A percentile compares a stretch with the other conserved stretches of the same genome.
Evolutionary conservation across 352 stramenopile genomes (phyloP).

Genomic region (Phytophthora sansomeana): DNA sequence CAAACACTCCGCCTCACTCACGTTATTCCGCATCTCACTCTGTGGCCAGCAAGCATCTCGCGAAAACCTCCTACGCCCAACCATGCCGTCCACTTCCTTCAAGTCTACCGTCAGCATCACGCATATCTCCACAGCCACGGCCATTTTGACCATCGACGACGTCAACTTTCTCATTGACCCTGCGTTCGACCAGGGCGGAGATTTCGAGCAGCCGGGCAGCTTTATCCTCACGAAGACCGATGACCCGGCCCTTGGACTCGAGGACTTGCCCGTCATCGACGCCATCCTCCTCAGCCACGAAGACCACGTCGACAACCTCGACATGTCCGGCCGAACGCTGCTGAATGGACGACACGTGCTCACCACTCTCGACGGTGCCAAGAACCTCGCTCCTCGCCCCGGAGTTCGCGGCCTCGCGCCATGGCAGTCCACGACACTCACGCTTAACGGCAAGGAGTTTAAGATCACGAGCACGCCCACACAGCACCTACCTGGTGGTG

Average conservation of each 20-base stretch:
- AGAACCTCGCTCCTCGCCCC: conserved; percentile 48
- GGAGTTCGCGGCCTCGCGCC: conserved; percentile 42
- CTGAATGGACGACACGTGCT: conserved; percentile 52
- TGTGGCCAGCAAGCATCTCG: neutral
- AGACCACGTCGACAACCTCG: conserved; percentile 53
- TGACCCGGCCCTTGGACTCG: conserved; percentile 32
- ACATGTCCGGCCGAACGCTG: conserved; percentile 39
- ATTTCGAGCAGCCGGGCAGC: conserved; percentile 18
- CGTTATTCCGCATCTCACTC: conserved; percentile 7
- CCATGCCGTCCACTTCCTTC: conserved; percentile 22
- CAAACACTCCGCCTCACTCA: too few species aligned
- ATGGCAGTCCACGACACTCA: conserved; percentile 39
- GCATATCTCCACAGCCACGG: conserved; percentile 47
- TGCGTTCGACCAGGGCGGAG: conserved; percentile 34
- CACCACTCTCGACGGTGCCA: conserved; percentile 48
- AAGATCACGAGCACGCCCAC: conserved; percentile 53
- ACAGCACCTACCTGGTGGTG: conserved; percentile 39
- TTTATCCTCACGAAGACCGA: conserved; percentile 27
- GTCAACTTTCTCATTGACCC: conserved; percentile 55
- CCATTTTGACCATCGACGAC: conserved; percentile 49
- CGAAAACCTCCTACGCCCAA: neutral
- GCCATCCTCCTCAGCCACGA: conserved; percentile 49
- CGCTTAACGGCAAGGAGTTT: conserved; percentile 42
- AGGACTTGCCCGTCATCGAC: conserved; percentile 42
- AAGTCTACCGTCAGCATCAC: conserved; percentile 47